Evolutionary conservation across 163 green algal species (phyloP).

Genomic region (Trebouxia gelatinosa): DNA sequence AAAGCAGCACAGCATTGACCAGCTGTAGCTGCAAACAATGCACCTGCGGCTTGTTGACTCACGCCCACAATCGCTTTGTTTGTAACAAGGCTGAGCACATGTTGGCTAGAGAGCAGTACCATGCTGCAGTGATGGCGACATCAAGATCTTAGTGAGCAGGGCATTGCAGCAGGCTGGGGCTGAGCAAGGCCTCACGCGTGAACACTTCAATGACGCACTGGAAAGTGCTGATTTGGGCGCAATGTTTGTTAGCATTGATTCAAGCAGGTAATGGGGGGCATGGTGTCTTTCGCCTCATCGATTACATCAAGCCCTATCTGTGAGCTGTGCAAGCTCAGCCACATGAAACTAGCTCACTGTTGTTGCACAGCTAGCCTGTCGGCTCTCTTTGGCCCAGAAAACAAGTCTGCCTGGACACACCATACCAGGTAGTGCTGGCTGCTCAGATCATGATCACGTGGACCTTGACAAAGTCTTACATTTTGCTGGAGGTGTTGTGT

Average conservation of each 20-base stretch:
- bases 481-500: too few species aligned
- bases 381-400: constrained; percentile 3
- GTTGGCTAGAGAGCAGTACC: neutral
- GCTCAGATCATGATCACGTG: neutral
- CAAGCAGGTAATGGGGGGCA: constrained; percentile 17
- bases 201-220: neutral
- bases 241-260: constrained; percentile 14
- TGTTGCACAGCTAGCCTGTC: neutral
- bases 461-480: too few species aligned
- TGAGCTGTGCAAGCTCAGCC: too few species aligned
- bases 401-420: too few species aligned
- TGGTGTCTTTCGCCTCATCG: too few species aligned
- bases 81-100: neutral
- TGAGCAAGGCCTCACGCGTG: neutral
- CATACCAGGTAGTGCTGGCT: neutral
- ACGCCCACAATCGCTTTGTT: neutral
- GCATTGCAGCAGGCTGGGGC: neutral
- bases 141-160: neutral
- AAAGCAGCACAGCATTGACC: neutral
- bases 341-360: too few species aligned
- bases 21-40: neutral
- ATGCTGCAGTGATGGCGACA: neutral
- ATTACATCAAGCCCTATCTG: too few species aligned
- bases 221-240: neutral
- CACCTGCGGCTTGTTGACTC: neutral